Base-by-base conservation (phyloP, 2,329 filamentous ascomycete genomes). In the Aspergillus hiratsukae region DNA sequence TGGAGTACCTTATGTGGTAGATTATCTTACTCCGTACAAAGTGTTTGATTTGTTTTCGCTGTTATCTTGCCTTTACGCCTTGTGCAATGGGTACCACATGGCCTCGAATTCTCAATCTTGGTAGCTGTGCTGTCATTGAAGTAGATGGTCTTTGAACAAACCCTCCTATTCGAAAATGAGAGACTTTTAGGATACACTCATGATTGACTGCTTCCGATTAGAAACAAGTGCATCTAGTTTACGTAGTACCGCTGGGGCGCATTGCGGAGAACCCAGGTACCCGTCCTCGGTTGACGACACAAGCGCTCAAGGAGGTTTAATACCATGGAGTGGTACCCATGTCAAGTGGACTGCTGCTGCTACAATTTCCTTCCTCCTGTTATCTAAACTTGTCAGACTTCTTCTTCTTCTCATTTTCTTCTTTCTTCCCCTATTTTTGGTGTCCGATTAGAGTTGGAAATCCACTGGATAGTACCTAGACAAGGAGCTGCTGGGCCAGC, bases 261-360 rank as follows among this genome's bases (percentile, higher is more conserved):
- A n/a, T 46, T 46, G 43, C 43, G 43, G 43, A 46, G 43, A 46
- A 46, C 43, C 23, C 43, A 52, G 40, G 31, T 37, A 37, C 10
- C 48, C 51, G 52, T 52, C 49, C 56, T 58, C 61, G 61, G 61
- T 63, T 58, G 59, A 54, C 48, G 50, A 56, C 21, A 27, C 48
- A 35, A 28, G 23, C 10, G n/a, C 46, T 48, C 28, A 28, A 48
- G 23, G 43, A 53, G 51, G 56, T 58, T 60, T 60, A 58, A 58
- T 58, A 50, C 46, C 48, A 53, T 43, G 28, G 40, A 43, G 21
- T 43, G 40, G 40, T 19, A 43, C 40, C 40, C 40, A 43, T 37
- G 31, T 37, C 31, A 17, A 37, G 31, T 37, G 31, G 31, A 37
- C 31, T 37, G 17, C 31, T 37, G 31, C 14, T 37, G 31, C 17